A percentile compares a stretch with the other conserved stretches of the same genome.
Conservation (phyloP, 805 yeast genomes). For the Saccharomyces eubayanus region DNA sequence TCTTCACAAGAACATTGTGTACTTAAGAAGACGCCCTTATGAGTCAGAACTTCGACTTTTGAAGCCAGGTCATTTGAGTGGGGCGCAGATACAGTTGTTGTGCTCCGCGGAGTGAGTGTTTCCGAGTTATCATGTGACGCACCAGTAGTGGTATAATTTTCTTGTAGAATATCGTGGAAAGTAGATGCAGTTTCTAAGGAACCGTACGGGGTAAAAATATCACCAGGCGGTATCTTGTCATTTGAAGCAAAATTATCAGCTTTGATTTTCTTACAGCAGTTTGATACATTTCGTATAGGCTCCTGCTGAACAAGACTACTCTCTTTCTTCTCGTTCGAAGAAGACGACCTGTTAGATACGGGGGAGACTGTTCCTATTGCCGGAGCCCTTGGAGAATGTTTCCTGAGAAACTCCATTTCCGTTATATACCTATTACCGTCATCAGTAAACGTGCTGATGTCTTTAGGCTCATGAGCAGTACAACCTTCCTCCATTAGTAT, state of each 20-base stretch:
- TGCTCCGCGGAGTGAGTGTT: background rate
- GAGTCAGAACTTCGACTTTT: constrained; percentile 28
- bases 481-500: constrained; percentile 17
- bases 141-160: constrained; percentile 1
- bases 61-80: constrained; percentile 2
- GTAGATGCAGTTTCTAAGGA: background rate
- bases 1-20: constrained; percentile 30
- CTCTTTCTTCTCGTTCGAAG: background rate
- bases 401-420: background rate
- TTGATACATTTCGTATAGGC: background rate
- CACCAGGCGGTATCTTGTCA: background rate
- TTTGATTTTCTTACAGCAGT: background rate
- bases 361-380: constrained; percentile 1
- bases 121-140: background rate
- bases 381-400: background rate
- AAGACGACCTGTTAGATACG: constrained; percentile 1
- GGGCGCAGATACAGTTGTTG: background rate
- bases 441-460: background rate
- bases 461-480: background rate
- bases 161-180: constrained; percentile 2
- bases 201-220: background rate
- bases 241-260: background rate
- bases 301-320: background rate
- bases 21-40: constrained; percentile 27
- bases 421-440: background rate